These are phyloP conservation scores for Rhynchospora tenuis DNA, from an alignment of 176 grass and related monocot genomes.

Conservation along the genomic window DNA sequence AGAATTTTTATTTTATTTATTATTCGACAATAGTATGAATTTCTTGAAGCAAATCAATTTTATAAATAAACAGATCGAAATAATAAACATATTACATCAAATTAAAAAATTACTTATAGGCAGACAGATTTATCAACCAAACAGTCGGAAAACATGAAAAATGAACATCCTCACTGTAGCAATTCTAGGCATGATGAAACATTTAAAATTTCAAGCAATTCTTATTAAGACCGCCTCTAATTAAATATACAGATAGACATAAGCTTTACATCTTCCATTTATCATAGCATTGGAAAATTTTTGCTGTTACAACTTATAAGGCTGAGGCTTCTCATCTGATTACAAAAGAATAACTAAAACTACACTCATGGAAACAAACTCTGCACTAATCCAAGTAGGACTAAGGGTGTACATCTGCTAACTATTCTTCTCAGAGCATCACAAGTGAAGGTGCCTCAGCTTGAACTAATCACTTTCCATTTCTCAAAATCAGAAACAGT, in stretches of 20 bases:
- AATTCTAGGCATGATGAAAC: not conserved
- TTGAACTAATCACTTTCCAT: constrained; percentile 46
- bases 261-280: not conserved
- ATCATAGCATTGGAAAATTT: not conserved
- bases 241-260: not conserved
- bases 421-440: not conserved
- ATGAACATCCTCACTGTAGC: not conserved
- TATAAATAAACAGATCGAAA: not conserved
- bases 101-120: not conserved
- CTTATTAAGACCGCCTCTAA: not conserved
- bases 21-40: not conserved
- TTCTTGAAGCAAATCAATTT: not conserved
- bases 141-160: not conserved
- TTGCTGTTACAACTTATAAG: not conserved
- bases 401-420: not conserved
- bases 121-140: not conserved
- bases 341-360: not conserved
- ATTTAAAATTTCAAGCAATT: not conserved
- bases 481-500: constrained; percentile 55
- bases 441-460: not conserved
- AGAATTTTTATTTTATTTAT: not conserved
- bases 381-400: not conserved
- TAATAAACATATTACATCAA: not conserved
- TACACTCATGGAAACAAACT: not conserved
- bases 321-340: not conserved